phyloP scores from a whole-genome alignment of 495 filamentous ascomycete genomes.

The Xylaria curta region DNA sequence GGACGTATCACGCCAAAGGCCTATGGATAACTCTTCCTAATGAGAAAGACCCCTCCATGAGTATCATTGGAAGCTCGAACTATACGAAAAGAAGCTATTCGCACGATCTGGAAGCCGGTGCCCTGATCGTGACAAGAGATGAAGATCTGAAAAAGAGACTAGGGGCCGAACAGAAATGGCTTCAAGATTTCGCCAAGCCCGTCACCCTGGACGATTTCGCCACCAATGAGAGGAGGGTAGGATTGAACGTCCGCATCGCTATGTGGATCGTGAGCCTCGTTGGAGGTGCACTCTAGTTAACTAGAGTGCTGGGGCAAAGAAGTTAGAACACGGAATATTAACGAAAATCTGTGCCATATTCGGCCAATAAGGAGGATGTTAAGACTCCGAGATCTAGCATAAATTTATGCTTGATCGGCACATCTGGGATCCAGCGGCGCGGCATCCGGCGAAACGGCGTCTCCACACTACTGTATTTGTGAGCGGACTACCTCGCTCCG shows the following conservation, averaged over 20 bases:
- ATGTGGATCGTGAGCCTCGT: conserved; percentile 86
- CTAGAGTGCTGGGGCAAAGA: not conserved
- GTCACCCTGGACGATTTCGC: conserved; percentile 78
- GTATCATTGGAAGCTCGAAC: conserved; percentile 88
- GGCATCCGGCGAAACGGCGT: not conserved
- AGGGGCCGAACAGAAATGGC: conserved; percentile 76
- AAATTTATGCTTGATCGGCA: not conserved
- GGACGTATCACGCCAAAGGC: conserved; percentile 99
- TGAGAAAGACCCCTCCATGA: conserved; percentile 70
- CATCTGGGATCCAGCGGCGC: conserved; percentile 5
- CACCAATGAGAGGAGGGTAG: conserved; percentile 79
- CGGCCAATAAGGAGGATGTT: conserved; percentile 3
- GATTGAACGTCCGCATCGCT: conserved; percentile 82
- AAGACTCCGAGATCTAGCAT: conserved; percentile 13
- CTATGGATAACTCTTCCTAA: conserved; percentile 84
- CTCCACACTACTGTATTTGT: conserved; percentile 26
- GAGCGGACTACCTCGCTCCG: conserved; percentile 25
- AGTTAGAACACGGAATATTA: not conserved
- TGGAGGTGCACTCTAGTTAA: conserved; percentile 73
- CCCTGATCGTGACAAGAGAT: conserved; percentile 82
- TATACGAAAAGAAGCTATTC: conserved; percentile 94
- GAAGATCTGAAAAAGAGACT: conserved; percentile 72
- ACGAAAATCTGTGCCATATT: conserved; percentile 14
- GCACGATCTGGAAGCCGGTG: conserved; percentile 87
- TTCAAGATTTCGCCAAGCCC: conserved; percentile 71